Conservation (phyloP, 345 rosid species). For the Syzygium grande region DNA sequence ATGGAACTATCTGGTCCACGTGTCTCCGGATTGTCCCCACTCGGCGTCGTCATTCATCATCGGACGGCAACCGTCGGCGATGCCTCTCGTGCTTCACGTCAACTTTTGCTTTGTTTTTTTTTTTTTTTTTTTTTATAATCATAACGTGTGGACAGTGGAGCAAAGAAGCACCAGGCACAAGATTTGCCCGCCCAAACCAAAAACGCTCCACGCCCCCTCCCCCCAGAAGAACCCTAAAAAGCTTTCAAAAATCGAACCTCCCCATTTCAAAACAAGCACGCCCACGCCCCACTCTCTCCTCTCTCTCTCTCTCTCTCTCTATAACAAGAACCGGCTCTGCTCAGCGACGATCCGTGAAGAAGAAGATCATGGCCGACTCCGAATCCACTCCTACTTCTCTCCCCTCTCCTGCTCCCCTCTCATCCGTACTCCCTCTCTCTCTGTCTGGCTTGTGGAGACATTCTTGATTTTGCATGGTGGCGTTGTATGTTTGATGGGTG, state of each 20-base stretch:
- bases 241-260: not conserved
- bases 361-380: conserved; percentile 35
- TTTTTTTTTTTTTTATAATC: too few species aligned
- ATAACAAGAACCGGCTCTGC: not conserved
- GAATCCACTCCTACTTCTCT: conserved; percentile 46
- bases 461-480: not conserved
- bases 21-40: not conserved
- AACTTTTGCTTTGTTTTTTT: not conserved
- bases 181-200: not conserved
- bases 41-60: not conserved
- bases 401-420: conserved; percentile 23
- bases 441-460: not conserved
- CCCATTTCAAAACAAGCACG: too few species aligned
- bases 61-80: not conserved
- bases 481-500: not conserved
- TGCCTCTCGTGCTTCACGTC: not conserved
- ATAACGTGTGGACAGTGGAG: too few species aligned
- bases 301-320: not conserved
- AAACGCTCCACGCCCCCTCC: not conserved
- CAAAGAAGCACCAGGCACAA: not conserved
- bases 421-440: conserved; percentile 11
- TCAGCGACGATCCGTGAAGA: not conserved
- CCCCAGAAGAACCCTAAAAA: not conserved
- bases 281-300: not conserved
- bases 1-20: not conserved